phyloP scores from a whole-genome alignment of 257 asterid species.

The Plantago ovata region DNA sequence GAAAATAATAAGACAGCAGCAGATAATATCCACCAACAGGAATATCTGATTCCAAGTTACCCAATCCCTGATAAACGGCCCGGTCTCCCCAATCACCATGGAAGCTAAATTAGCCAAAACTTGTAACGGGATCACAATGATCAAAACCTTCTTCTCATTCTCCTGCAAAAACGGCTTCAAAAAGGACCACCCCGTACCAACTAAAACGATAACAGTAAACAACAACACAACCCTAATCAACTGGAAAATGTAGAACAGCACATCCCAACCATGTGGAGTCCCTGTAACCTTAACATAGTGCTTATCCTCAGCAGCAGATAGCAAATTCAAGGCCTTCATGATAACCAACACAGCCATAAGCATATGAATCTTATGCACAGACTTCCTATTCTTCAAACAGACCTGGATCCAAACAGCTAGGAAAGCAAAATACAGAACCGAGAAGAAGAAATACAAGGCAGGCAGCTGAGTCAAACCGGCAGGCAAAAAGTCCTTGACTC shows the following conservation, averaged over 20 bases:
- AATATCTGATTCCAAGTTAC: conserved; percentile 92
- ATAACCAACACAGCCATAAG: conserved; percentile 75
- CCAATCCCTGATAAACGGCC: conserved; percentile 94
- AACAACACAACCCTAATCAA: conserved; percentile 74
- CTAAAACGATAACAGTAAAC: conserved; percentile 79
- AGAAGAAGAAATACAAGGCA: conserved; percentile 57
- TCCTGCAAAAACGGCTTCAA: conserved; percentile 90
- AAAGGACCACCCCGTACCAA: conserved; percentile 94
- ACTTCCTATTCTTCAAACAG: conserved; percentile 47
- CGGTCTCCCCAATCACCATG: conserved; percentile 90
- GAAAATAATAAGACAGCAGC: conserved; percentile 90
- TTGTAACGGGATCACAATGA: conserved; percentile 95
- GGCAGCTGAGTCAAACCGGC: conserved; percentile 91
- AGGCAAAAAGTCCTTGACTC: conserved; percentile 69
- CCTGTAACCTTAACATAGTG: conserved; percentile 94
- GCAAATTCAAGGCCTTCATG: conserved; percentile 80
- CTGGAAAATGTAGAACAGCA: conserved; percentile 89
- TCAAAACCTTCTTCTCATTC: conserved; percentile 93
- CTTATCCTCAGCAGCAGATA: conserved; percentile 90
- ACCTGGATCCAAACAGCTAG: conserved; percentile 55
- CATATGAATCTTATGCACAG: conserved; percentile 82
- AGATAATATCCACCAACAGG: conserved; percentile 82
- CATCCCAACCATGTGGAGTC: conserved; percentile 98
- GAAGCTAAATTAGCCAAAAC: conserved; percentile 90
- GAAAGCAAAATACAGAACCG: conserved; percentile 55